Conservation (phyloP, 2,329 filamentous ascomycete genomes). For the Fusarium oligoseptatum region DNA sequence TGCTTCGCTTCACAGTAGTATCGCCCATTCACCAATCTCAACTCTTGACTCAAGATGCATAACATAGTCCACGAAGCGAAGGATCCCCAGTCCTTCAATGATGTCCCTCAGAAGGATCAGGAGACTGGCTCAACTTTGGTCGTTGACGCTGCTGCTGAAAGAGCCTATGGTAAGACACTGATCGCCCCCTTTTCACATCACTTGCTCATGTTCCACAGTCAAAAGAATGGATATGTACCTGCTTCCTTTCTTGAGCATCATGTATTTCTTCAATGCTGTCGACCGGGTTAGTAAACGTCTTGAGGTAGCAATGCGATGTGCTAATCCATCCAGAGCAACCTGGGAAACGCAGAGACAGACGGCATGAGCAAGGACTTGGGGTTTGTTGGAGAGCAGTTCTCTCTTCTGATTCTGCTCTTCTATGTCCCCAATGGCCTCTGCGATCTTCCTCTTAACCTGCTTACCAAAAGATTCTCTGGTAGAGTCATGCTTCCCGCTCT, state of each 20-base stretch:
- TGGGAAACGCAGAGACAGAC: conserved; percentile 65
- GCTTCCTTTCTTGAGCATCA: conserved; percentile 57
- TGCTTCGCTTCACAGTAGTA: neutral
- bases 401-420: conserved; percentile 61
- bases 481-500: conserved; percentile 50
- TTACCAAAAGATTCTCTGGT: conserved; percentile 60
- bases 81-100: neutral
- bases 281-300: conserved; percentile 21
- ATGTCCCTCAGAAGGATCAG: neutral
- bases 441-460: conserved; percentile 62
- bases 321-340: conserved; percentile 53
- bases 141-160: conserved; percentile 3
- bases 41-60: neutral
- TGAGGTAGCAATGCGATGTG: neutral
- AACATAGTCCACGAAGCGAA: neutral
- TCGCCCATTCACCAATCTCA: neutral
- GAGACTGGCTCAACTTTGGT: neutral
- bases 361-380: conserved; percentile 54
- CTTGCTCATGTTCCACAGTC: conserved; percentile 9
- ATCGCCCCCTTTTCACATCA: neutral
- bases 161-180: neutral
- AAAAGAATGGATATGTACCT: conserved; percentile 58
- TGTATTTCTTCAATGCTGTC: conserved; percentile 47
- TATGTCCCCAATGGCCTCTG: conserved; percentile 64
- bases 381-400: conserved; percentile 59